Percentiles rank a stretch among this genome's conserved stretches.
These are phyloP conservation scores for Ophiostoma triangulosporum DNA, from an alignment of 2,329 filamentous ascomycete genomes.

Conservation along the genomic window DNA sequence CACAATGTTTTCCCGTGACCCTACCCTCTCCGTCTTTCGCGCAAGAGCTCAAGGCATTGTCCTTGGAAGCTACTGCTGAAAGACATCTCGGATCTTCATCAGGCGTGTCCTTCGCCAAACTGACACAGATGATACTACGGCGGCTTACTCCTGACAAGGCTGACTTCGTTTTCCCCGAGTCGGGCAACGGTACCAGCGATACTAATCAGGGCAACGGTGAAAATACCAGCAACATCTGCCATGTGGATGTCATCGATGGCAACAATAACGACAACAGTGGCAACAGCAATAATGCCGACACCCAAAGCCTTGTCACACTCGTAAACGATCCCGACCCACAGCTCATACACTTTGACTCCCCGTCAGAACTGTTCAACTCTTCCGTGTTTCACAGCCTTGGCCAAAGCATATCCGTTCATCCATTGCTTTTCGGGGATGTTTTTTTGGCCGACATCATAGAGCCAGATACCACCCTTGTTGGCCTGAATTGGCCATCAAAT, in stretches of 20 bases:
- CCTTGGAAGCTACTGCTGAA: slow-evolving; percentile 30
- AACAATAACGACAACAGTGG: slow-evolving; percentile 5
- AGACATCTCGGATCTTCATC: slow-evolving; percentile 30
- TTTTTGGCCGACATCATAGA: slow-evolving; percentile 16
- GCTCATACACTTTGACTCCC: slow-evolving; percentile 17
- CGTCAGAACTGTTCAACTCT: slow-evolving; percentile 16
- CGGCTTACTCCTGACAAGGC: slow-evolving; percentile 28
- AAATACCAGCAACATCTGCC: background rate
- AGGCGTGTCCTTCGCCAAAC: slow-evolving; percentile 29
- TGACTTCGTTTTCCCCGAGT: slow-evolving; percentile 25
- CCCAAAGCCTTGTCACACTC: background rate
- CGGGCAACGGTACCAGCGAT: background rate
- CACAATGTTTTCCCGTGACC: background rate
- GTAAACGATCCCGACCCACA: slow-evolving; percentile 2
- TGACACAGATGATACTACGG: slow-evolving; percentile 28
- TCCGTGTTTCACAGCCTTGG: slow-evolving; percentile 16
- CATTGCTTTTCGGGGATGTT: slow-evolving; percentile 20
- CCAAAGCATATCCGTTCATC: slow-evolving; percentile 17
- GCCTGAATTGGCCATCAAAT: slow-evolving; percentile 11
- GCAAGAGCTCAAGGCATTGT: slow-evolving; percentile 24
- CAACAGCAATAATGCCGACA: background rate
- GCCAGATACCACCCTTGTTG: background rate
- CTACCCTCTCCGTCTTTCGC: slow-evolving; percentile 16
- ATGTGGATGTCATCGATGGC: no score
- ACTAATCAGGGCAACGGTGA: background rate